Conservation (phyloP, 805 yeast species). For the Metschnikowia koreensis region DNA sequence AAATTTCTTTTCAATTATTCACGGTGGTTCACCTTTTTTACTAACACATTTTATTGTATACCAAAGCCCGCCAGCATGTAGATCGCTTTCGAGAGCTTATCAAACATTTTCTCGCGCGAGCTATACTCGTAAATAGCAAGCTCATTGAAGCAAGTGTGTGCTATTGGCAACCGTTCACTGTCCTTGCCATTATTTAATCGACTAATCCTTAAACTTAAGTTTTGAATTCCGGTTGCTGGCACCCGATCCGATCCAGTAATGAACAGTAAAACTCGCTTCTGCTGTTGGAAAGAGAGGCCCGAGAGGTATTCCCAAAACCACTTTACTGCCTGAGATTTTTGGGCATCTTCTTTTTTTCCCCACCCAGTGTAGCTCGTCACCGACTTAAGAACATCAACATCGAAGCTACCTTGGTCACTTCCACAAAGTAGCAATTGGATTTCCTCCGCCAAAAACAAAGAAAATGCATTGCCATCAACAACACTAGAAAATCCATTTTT, state of each 20-base stretch:
- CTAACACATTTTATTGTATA: slow-evolving; percentile 40
- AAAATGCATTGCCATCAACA: slow-evolving; percentile 76
- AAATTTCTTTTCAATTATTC: not conserved
- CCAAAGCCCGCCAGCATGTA: slow-evolving; percentile 87
- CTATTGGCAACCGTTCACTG: slow-evolving; percentile 63
- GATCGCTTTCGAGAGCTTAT: slow-evolving; percentile 67
- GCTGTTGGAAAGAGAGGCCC: slow-evolving; percentile 44
- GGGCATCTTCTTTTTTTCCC: slow-evolving; percentile 35
- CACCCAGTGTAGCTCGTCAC: slow-evolving; percentile 77
- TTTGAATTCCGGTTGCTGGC: slow-evolving; percentile 89
- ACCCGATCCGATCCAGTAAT: slow-evolving; percentile 89
- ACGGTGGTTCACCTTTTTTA: not conserved
- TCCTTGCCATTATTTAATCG: slow-evolving; percentile 35
- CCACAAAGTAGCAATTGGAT: slow-evolving; percentile 79
- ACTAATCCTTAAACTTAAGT: slow-evolving; percentile 69
- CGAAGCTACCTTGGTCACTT: slow-evolving; percentile 61
- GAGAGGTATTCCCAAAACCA: slow-evolving; percentile 90
- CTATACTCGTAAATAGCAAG: slow-evolving; percentile 69
- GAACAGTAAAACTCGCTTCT: slow-evolving; percentile 65
- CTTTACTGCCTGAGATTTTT: slow-evolving; percentile 41
- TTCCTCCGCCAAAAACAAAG: slow-evolving; percentile 78
- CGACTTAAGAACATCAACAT: slow-evolving; percentile 61
- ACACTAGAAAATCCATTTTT: slow-evolving; percentile 71
- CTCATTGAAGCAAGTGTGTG: slow-evolving; percentile 96
- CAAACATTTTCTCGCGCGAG: slow-evolving; percentile 49